Conservation (phyloP, 2,329 filamentous ascomycete genomes). For the Lachnellula occidentalis region DNA sequence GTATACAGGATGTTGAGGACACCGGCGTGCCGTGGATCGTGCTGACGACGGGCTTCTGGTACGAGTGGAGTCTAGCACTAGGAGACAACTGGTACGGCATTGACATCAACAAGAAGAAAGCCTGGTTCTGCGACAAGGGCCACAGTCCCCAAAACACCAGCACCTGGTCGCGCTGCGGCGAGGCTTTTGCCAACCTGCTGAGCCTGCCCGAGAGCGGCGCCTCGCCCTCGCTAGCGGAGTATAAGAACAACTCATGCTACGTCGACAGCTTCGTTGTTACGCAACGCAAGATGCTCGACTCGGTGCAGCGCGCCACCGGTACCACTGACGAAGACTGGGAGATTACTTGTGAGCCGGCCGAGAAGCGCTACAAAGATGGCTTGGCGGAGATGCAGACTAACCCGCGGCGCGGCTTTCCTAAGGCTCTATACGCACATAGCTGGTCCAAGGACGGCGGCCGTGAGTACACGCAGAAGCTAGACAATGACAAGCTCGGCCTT, state of each 20-base stretch:
- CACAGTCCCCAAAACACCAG: conserved; percentile 38
- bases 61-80: conserved; percentile 44
- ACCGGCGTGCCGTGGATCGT: conserved; percentile 36
- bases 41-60: conserved; percentile 47
- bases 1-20: conserved; percentile 29
- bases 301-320: conserved; percentile 20
- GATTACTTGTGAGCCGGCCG: conserved; percentile 8
- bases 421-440: conserved; percentile 14
- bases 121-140: conserved; percentile 49
- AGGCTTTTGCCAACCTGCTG: conserved; percentile 46
- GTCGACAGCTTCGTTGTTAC: conserved; percentile 41
- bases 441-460: conserved; percentile 15
- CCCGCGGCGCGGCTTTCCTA: conserved; percentile 11
- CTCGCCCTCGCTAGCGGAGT: conserved; percentile 33
- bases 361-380: conserved; percentile 11
- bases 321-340: conserved; percentile 18
- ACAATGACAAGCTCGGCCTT: conserved; percentile 16
- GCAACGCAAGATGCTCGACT: conserved; percentile 45
- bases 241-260: conserved; percentile 38
- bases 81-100: conserved; percentile 39
- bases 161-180: conserved; percentile 47
- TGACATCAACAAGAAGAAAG: conserved; percentile 39
- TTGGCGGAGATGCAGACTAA: conserved; percentile 11
- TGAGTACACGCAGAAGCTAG: neutral
- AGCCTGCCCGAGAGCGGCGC: conserved; percentile 35